Percentiles rank a stretch among this genome's conserved stretches.
phyloP scores from a whole-genome alignment of 768 basidiomycete genomes.

The Kockovaella imperatae region DNA sequence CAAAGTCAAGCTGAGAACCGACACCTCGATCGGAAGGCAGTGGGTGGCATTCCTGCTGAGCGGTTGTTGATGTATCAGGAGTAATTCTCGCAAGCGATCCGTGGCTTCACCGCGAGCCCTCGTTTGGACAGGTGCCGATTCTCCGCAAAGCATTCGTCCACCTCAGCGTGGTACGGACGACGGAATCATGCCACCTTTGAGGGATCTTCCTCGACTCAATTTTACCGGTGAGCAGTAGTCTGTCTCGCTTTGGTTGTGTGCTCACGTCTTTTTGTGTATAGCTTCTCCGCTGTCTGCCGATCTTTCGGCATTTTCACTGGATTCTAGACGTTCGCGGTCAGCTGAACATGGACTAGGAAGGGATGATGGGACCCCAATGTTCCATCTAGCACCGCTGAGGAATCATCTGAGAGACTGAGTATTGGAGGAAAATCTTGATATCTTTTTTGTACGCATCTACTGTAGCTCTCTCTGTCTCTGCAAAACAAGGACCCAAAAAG shows the following conservation, averaged over 20 bases:
- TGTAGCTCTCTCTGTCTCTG: too few species aligned
- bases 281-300: neutral
- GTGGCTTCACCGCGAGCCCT: neutral
- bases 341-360: too few species aligned
- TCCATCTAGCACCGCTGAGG: too few species aligned
- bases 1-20: conserved; percentile 44
- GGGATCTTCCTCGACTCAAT: neutral
- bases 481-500: too few species aligned
- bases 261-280: too few species aligned
- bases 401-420: too few species aligned
- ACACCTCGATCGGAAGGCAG: conserved; percentile 32
- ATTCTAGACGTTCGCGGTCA: too few species aligned
- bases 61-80: neutral
- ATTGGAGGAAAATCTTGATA: too few species aligned
- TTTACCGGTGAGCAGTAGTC: neutral
- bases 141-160: neutral
- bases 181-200: neutral
- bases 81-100: neutral
- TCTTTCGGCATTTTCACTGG: neutral
- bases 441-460: too few species aligned
- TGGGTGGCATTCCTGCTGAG: conserved; percentile 12
- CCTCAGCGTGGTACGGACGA: neutral
- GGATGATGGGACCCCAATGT: too few species aligned
- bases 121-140: too few species aligned
- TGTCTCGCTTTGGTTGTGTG: too few species aligned